Conservation (phyloP, 352 stramenopile genomes). For the Phytopythium oedochilum region DNA sequence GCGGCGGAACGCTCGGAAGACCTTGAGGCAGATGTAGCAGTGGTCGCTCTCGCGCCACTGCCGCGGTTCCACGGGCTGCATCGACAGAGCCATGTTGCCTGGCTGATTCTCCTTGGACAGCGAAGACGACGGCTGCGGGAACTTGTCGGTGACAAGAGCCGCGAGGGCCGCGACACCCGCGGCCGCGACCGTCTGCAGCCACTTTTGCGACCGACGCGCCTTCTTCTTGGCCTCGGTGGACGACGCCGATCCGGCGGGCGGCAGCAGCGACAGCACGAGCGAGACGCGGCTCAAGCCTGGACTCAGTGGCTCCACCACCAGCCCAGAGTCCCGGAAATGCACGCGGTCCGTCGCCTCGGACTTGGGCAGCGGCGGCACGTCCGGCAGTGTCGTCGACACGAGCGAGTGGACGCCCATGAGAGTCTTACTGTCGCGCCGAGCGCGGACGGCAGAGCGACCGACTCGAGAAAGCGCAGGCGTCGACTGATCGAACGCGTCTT, state of each 20-base stretch:
- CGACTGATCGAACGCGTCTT: slow-evolving; percentile 45
- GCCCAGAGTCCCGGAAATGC: slow-evolving; percentile 55
- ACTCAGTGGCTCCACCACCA: slow-evolving; percentile 55
- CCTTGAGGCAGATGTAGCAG: slow-evolving; percentile 58
- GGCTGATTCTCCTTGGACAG: slow-evolving; percentile 22
- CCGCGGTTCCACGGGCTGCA: slow-evolving; percentile 28
- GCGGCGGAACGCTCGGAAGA: slow-evolving; percentile 46
- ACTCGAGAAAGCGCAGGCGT: slow-evolving; percentile 20
- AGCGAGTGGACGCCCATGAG: slow-evolving; percentile 56
- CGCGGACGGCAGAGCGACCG: too few relatives aligned
- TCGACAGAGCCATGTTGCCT: slow-evolving; percentile 15
- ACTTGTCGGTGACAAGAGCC: slow-evolving; percentile 18
- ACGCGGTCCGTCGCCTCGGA: slow-evolving; percentile 34
- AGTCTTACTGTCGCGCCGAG: too few relatives aligned
- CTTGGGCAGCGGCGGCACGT: slow-evolving; percentile 46
- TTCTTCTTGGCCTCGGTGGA: slow-evolving; percentile 27
- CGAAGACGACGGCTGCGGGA: slow-evolving; percentile 8
- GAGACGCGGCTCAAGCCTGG: slow-evolving; percentile 40
- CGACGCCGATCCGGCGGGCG: slow-evolving; percentile 18
- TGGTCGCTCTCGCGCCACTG: slow-evolving; percentile 55
- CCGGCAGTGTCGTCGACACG: slow-evolving; percentile 58
- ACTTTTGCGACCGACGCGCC: slow-evolving; percentile 59
- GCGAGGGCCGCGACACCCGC: slow-evolving; percentile 31
- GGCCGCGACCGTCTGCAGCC: slow-evolving; percentile 37
- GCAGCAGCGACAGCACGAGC: slow-evolving; percentile 52